Evolutionary conservation across 352 stramenopile species (phyloP), one percentile per base, ranked within the genome.

Genomic region (Pythium plurisporium): DNA sequence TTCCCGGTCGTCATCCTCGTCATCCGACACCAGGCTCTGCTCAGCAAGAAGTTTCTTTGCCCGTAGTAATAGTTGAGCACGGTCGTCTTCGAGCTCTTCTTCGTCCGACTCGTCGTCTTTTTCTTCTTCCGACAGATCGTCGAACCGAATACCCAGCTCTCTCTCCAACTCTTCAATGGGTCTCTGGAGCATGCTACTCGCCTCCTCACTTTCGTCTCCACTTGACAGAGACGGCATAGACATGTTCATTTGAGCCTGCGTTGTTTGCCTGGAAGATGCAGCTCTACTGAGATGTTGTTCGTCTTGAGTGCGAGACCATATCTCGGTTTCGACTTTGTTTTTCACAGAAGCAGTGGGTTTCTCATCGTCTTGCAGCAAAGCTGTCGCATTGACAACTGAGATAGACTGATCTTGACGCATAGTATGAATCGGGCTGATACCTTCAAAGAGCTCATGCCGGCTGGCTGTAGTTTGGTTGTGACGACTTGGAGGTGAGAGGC

Each of bases 111-210:
- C 64, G 34, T 64, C 65, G 47, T 81, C 67, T 54, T 82, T 82
- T 43, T 82, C 68, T 63, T 85, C 75, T 25, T 86, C 75, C 17
- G 72, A 86, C 17, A 81, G 61, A 43, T 79, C 74, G 30, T 86
- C 70, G 31, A 91, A 87, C 26, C 64, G 73, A 42, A 88, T 85
- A 0, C 78, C 81, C 7, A 91, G 64, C 49, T 84, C 81, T 50
- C 70, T 70, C 59, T 91, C 78, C 17, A 91, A 65, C 50, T 91
- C 78, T 20, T 81, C 78, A 47, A 91, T 87, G 15, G 81, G 76
- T 15, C 78, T 74, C 38, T 91, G 81, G 26, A 86, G 40, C n/a
- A 68, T 45, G 53, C 51, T 69, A 58, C 43, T 64, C 14, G 29
- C 45, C 14, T 65, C 65, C 14, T 64, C 61, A 4, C 66, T 67